Percentiles rank a stretch among this genome's conserved stretches.
phyloP scores from a whole-genome alignment of 169 alveolate genomes.

The Eimeria maxima region DNA sequence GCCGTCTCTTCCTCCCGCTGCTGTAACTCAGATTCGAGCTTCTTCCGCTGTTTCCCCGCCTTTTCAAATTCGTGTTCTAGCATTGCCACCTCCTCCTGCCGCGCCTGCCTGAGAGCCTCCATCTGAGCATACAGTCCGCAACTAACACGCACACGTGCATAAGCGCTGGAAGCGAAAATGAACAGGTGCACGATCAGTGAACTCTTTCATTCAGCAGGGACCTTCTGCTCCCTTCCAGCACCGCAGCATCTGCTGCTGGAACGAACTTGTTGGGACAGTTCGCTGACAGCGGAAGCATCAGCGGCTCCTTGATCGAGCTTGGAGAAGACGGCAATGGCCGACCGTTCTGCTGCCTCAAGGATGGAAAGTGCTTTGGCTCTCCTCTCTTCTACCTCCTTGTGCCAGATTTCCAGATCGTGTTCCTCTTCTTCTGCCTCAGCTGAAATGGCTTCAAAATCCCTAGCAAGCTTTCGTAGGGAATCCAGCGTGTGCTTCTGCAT shows the following conservation, averaged over 20 bases:
- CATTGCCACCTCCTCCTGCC: slow-evolving; percentile 31
- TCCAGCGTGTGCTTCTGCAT: background rate
- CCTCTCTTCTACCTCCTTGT: slow-evolving; percentile 21
- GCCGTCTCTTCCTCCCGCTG: slow-evolving; percentile 22
- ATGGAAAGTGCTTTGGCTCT: slow-evolving; percentile 8
- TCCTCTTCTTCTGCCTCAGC: slow-evolving; percentile 41
- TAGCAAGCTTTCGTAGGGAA: background rate
- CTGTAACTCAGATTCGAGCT: background rate
- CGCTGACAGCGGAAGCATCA: slow-evolving; percentile 29
- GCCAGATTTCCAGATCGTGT: slow-evolving; percentile 8
- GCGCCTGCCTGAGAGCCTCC: slow-evolving; percentile 53
- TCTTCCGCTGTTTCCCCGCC: background rate
- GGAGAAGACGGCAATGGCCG: slow-evolving; percentile 35
- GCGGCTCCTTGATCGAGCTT: slow-evolving; percentile 48
- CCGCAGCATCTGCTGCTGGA: background rate
- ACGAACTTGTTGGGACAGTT: slow-evolving; percentile 36
- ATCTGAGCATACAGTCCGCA: slow-evolving; percentile 13
- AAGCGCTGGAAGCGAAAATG: background rate
- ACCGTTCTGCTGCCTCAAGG: slow-evolving; percentile 43
- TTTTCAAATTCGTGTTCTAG: slow-evolving; percentile 6
- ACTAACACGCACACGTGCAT: background rate
- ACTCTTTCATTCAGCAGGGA: background rate
- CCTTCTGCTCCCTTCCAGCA: background rate
- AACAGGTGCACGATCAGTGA: background rate
- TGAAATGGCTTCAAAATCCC: slow-evolving; percentile 41